phyloP scores from a whole-genome alignment of 345 rosid species.

The Mallotus nudiflorus region DNA sequence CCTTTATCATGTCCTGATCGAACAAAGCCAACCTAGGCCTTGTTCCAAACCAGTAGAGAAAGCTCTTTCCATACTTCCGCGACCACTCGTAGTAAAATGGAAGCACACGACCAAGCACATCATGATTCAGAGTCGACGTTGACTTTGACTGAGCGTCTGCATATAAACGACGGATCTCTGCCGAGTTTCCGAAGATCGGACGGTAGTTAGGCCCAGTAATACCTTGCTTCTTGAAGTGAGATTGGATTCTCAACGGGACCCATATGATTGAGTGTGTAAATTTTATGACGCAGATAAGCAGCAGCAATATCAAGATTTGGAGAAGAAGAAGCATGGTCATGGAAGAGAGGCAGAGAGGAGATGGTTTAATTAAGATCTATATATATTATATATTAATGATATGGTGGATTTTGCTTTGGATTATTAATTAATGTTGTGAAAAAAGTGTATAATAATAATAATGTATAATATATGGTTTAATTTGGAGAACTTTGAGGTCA shows the following conservation, averaged over 20 bases:
- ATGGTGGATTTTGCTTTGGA: no score
- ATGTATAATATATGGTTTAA: no score
- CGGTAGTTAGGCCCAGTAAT: conserved; percentile 62
- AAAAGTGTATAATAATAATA: no score
- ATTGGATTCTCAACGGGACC: conserved; percentile 56
- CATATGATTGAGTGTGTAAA: conserved; percentile 42
- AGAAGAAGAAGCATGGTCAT: conserved; percentile 20
- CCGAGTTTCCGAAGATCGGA: conserved; percentile 56
- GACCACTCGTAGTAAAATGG: conserved; percentile 71
- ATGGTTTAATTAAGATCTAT: no score
- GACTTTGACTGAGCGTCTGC: conserved; percentile 49
- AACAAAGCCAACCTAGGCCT: conserved; percentile 60
- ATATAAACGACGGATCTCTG: conserved; percentile 45
- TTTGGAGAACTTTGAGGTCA: not conserved
- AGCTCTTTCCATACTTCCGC: conserved; percentile 50
- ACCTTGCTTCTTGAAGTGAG: conserved; percentile 52
- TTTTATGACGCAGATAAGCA: conserved; percentile 35
- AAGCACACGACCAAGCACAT: conserved; percentile 43
- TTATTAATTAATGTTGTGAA: no score
- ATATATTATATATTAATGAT: not conserved
- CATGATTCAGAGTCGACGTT: conserved; percentile 33
- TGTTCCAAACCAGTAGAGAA: conserved; percentile 77
- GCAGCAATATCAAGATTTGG: conserved; percentile 12
- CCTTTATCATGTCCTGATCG: conserved; percentile 64
- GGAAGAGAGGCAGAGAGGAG: not conserved